Evolutionary conservation across 306 rosid species (phyloP).

Genomic region (Luffa aegyptiaca): DNA sequence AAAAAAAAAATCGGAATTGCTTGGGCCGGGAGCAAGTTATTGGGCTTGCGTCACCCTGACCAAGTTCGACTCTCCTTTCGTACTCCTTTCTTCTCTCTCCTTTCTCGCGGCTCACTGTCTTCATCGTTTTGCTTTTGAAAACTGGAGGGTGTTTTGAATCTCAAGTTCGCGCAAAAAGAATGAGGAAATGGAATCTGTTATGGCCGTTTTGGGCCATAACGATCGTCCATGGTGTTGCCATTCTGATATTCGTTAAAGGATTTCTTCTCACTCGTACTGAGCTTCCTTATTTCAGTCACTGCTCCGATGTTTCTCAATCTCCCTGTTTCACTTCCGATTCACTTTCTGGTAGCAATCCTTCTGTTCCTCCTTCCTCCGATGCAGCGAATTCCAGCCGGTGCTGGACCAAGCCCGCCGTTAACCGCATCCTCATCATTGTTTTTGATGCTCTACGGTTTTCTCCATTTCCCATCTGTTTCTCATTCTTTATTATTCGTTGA

Average conservation of each 20-base stretch:
- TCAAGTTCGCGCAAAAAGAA: not conserved
- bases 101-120: not conserved
- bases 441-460: conserved; percentile 73
- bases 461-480: not conserved
- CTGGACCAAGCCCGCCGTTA: conserved; percentile 64
- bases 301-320: conserved; percentile 54
- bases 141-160: conserved; percentile 6
- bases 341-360: not conserved
- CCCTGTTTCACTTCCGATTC: conserved; percentile 37
- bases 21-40: not conserved
- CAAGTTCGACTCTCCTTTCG: not conserved
- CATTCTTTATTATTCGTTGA: not conserved
- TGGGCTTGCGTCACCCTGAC: not conserved
- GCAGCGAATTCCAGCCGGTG: conserved; percentile 24
- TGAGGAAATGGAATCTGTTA: conserved; percentile 29
- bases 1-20: too few relatives aligned
- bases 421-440: conserved; percentile 55
- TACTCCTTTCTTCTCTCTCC: not conserved
- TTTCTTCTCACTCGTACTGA: conserved; percentile 88
- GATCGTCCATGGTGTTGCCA: conserved; percentile 46
- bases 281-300: conserved; percentile 65
- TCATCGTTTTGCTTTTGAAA: not conserved
- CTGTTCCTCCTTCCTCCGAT: not conserved
- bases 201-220: conserved; percentile 58
- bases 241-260: conserved; percentile 66